These are phyloP conservation scores for Eudorina sp. DNA, from an alignment of 139 green algal genomes.

Conservation along the genomic window DNA sequence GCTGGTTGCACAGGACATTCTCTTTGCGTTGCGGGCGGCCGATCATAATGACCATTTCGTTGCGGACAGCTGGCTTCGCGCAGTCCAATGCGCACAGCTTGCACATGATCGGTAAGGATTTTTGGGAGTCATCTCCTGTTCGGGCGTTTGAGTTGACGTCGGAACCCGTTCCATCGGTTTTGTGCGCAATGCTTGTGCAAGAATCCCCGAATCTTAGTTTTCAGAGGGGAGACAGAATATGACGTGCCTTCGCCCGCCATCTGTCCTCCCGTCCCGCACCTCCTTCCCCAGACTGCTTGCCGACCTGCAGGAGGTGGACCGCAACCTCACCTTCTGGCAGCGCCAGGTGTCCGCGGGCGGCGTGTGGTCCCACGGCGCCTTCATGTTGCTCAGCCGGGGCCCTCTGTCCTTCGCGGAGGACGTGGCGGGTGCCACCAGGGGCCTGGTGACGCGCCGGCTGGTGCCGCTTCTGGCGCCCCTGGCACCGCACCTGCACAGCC, in stretches of 20 bases:
- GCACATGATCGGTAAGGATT: conserved; percentile 24
- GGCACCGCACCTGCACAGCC: not conserved
- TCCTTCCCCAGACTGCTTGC: not conserved
- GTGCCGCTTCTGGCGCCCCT: not conserved
- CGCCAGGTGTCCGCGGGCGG: conserved; percentile 9
- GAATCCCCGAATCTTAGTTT: too few species aligned
- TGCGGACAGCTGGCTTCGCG: conserved; percentile 14
- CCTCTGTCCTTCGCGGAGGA: conserved; percentile 34
- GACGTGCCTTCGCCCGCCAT: too few species aligned
- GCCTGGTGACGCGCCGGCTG: not conserved
- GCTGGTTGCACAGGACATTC: not conserved
- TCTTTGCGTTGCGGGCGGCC: conserved; percentile 6
- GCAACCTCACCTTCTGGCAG: conserved; percentile 44
- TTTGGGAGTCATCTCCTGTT: too few species aligned
- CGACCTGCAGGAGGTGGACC: conserved; percentile 40
- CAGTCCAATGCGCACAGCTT: conserved; percentile 30
- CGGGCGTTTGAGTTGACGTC: too few species aligned
- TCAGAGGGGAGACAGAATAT: too few species aligned
- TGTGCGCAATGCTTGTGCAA: too few species aligned
- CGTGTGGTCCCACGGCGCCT: not conserved
- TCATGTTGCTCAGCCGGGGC: conserved; percentile 52
- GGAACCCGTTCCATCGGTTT: too few species aligned
- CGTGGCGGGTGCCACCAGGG: not conserved
- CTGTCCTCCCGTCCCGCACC: not conserved
- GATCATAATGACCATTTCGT: not conserved